phyloP scores from a whole-genome alignment of 75 land plant species.

The Selaginella tamariscina region DNA sequence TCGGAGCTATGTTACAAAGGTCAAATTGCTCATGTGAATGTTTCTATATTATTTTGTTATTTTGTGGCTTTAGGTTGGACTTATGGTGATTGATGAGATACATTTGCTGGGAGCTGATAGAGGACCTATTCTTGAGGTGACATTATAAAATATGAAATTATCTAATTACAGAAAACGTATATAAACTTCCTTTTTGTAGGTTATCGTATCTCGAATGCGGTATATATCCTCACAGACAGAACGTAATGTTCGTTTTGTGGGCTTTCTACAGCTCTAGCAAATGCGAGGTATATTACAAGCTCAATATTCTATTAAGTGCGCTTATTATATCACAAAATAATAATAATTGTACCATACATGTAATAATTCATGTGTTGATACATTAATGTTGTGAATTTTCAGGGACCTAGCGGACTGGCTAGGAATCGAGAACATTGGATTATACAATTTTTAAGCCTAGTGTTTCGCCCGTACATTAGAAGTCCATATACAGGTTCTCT shows the following conservation, averaged over 20 bases:
- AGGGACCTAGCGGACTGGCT: slow-evolving; percentile 97
- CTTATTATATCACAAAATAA: not conserved
- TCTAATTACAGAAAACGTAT: not conserved
- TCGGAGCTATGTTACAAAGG: slow-evolving; percentile 93
- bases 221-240: slow-evolving; percentile 97
- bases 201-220: slow-evolving; percentile 97
- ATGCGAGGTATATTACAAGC: slow-evolving; percentile 70
- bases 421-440: slow-evolving; percentile 74
- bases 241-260: slow-evolving; percentile 71
- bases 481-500: slow-evolving; percentile 93
- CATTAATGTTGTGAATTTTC: slow-evolving; percentile 1
- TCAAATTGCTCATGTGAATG: slow-evolving; percentile 7
- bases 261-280: slow-evolving; percentile 98
- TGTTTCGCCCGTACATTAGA: slow-evolving; percentile 98
- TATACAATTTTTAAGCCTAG: slow-evolving; percentile 98
- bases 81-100: slow-evolving; percentile 95
- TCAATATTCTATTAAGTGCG: not conserved
- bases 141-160: slow-evolving; percentile 5
- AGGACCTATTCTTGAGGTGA: slow-evolving; percentile 97
- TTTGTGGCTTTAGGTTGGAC: slow-evolving; percentile 51
- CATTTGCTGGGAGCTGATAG: slow-evolving; percentile 98
- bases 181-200: slow-evolving; percentile 33
- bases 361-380: not conserved
- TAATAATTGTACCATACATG: not conserved
- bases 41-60: slow-evolving; percentile 2